These are phyloP conservation scores for Botrytis byssoidea DNA, from an alignment of 2,329 filamentous ascomycete species.

Conservation along the genomic window DNA sequence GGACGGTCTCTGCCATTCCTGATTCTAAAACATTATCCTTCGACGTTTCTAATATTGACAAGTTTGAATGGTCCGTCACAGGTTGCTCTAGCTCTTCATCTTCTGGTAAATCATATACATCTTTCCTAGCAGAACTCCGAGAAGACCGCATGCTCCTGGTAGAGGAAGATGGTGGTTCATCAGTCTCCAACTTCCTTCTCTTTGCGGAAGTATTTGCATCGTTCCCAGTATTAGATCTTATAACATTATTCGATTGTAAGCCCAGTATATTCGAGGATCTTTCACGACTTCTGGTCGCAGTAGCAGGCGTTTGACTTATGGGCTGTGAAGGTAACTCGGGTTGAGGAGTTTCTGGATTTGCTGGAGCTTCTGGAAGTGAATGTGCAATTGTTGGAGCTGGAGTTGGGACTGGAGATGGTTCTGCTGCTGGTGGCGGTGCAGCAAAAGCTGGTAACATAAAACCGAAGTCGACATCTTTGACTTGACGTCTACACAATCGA, in stretches of 20 bases:
- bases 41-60: too few relatives aligned
- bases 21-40: background rate
- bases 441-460: slow-evolving; percentile 47
- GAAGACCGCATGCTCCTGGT: slow-evolving; percentile 34
- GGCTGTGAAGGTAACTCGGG: slow-evolving; percentile 25
- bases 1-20: background rate
- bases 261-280: slow-evolving; percentile 5
- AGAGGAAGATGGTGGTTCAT: slow-evolving; percentile 29
- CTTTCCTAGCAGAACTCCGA: slow-evolving; percentile 27
- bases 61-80: background rate
- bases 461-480: slow-evolving; percentile 60
- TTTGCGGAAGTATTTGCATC: slow-evolving; percentile 40
- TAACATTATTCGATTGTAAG: slow-evolving; percentile 9
- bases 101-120: slow-evolving; percentile 30
- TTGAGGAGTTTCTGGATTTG: slow-evolving; percentile 23
- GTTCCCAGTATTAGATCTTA: slow-evolving; percentile 26
- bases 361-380: slow-evolving; percentile 6
- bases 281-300: slow-evolving; percentile 17
- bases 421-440: slow-evolving; percentile 21
- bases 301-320: slow-evolving; percentile 28
- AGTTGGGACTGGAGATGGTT: background rate
- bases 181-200: slow-evolving; percentile 35
- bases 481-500: slow-evolving; percentile 46
- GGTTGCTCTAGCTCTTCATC: slow-evolving; percentile 24
- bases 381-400: slow-evolving; percentile 16